phyloP scores from a whole-genome alignment of 139 green algal species.

The Haematococcus sp. region DNA sequence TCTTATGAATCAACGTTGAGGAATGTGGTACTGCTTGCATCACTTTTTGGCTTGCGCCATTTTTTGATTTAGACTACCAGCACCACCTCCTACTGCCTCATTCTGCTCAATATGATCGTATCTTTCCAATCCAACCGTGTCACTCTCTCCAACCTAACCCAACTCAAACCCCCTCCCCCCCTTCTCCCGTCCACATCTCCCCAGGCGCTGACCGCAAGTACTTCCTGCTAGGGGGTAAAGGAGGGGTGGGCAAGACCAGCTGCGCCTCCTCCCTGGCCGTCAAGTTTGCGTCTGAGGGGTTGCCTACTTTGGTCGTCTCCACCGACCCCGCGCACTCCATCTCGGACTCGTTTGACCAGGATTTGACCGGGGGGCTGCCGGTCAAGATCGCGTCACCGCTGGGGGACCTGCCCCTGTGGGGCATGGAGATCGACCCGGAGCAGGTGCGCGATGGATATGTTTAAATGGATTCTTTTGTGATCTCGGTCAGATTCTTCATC shows the following conservation, averaged over 20 bases:
- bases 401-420: conserved; percentile 79
- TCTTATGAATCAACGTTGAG: too few relatives aligned
- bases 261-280: conserved; percentile 77
- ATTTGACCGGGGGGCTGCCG: conserved; percentile 85
- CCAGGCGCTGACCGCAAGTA: conserved; percentile 48
- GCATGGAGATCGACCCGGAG: conserved; percentile 83
- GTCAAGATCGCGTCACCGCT: conserved; percentile 62
- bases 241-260: conserved; percentile 97
- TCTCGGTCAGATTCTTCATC: too few relatives aligned
- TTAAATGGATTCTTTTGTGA: too few relatives aligned
- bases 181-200: background rate
- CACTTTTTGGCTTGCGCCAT: too few relatives aligned
- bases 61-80: too few relatives aligned
- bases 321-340: conserved; percentile 98
- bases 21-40: too few relatives aligned
- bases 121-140: background rate
- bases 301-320: conserved; percentile 92
- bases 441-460: conserved; percentile 31
- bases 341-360: conserved; percentile 90
- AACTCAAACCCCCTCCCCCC: background rate
- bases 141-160: background rate
- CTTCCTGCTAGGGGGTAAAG: conserved; percentile 94
- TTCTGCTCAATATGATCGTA: too few relatives aligned
- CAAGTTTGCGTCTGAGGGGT: conserved; percentile 63
- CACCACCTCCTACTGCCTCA: too few relatives aligned